These are phyloP conservation scores for Paramarasmius palmivorus DNA, from an alignment of 1,284 basidiomycete genomes.

Conservation along the genomic window DNA sequence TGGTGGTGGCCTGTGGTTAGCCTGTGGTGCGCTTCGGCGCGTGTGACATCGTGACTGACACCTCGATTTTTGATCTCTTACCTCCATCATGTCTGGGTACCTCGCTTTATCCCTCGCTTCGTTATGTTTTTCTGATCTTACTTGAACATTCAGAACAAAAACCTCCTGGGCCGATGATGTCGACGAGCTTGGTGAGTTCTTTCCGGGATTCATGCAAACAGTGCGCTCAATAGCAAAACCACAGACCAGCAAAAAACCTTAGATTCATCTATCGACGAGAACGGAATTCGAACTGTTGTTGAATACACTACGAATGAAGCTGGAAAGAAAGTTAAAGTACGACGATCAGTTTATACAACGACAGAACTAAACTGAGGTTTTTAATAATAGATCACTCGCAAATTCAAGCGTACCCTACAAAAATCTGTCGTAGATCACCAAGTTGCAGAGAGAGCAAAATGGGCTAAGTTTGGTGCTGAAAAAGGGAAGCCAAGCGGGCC, in stretches of 20 bases:
- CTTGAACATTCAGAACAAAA: constrained; percentile 44
- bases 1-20: too few relatives aligned
- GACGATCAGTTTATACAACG: constrained; percentile 7
- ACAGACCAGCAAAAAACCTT: constrained; percentile 43
- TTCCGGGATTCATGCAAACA: not conserved
- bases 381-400: constrained; percentile 71
- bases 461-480: constrained; percentile 95
- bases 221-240: not conserved
- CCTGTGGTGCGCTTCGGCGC: not conserved
- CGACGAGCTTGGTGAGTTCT: constrained; percentile 63
- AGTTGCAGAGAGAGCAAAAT: constrained; percentile 91
- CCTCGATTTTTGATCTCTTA: too few relatives aligned
- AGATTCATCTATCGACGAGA: constrained; percentile 68
- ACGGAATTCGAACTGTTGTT: constrained; percentile 85
- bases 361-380: not conserved
- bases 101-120: too few relatives aligned
- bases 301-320: constrained; percentile 90
- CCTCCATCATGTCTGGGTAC: too few relatives aligned
- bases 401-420: constrained; percentile 86
- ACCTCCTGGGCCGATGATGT: constrained; percentile 86
- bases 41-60: not conserved
- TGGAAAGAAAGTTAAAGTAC: constrained; percentile 92
- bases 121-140: too few relatives aligned
- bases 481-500: constrained; percentile 88
- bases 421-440: constrained; percentile 93